These are phyloP conservation scores for Scheffersomyces illinoinensis DNA, from an alignment of 1,139 yeast species.

Conservation along the genomic window DNA sequence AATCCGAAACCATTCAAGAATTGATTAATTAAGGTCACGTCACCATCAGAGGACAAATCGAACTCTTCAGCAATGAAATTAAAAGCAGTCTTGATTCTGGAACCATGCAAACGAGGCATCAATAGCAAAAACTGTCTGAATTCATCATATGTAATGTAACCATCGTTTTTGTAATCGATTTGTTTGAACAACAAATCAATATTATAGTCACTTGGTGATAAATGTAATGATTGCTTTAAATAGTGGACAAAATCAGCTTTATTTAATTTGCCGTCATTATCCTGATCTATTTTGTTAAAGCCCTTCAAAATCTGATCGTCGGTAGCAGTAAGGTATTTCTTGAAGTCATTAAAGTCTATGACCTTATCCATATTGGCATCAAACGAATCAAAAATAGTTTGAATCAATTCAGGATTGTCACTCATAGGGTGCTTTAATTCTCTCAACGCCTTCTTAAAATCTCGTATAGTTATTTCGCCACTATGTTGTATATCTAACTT, in stretches of 20 bases:
- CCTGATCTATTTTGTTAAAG: constrained; percentile 68
- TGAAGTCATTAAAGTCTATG: constrained; percentile 63
- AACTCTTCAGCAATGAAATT: constrained; percentile 75
- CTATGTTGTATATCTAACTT: constrained; percentile 52
- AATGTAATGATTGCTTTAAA: constrained; percentile 52
- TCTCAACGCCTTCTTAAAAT: constrained; percentile 56
- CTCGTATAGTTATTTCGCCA: constrained; percentile 58
- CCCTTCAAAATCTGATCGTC: constrained; percentile 72
- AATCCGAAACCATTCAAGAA: constrained; percentile 83
- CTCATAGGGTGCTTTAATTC: constrained; percentile 65
- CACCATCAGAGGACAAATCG: constrained; percentile 88
- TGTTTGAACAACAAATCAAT: constrained; percentile 60
- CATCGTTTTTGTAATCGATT: constrained; percentile 62
- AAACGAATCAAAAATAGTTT: constrained; percentile 54
- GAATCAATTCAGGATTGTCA: constrained; percentile 61
- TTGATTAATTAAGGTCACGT: constrained; percentile 79
- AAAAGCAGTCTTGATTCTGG: constrained; percentile 78
- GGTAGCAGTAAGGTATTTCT: constrained; percentile 57
- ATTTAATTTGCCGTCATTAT: constrained; percentile 72
- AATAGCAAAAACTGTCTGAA: constrained; percentile 81
- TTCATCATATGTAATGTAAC: constrained; percentile 78
- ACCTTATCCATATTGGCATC: constrained; percentile 58
- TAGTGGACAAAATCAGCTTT: constrained; percentile 68
- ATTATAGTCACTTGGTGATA: constrained; percentile 53
- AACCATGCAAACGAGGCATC: constrained; percentile 74